phyloP scores from a whole-genome alignment of 2,329 filamentous ascomycete genomes.

The Xylaria digitata region DNA sequence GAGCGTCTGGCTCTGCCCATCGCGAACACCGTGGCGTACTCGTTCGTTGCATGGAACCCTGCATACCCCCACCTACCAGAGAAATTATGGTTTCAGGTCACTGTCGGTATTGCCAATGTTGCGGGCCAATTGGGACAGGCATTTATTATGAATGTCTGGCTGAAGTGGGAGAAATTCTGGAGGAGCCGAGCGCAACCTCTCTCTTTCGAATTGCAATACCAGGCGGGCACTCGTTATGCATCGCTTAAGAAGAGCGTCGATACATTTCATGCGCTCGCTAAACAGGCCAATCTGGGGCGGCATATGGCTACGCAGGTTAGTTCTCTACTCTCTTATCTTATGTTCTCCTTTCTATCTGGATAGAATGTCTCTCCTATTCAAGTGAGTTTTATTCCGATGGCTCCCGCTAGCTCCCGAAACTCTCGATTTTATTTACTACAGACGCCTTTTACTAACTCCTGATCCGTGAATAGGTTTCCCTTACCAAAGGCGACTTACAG shows the following conservation, averaged over 20 bases:
- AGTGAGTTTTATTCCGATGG: no score
- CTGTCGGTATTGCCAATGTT: conserved; percentile 28
- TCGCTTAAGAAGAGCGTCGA: conserved; percentile 26
- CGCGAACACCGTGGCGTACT: conserved; percentile 29
- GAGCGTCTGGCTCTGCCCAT: conserved; percentile 27
- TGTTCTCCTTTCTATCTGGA: no score
- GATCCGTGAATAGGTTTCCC: background rate
- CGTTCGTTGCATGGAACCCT: conserved; percentile 30
- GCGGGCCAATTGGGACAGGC: conserved; percentile 27
- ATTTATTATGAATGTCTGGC: conserved; percentile 30
- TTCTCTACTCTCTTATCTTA: no score
- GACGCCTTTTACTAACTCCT: no score
- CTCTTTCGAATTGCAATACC: conserved; percentile 21
- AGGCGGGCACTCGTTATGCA: conserved; percentile 23
- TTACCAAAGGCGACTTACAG: conserved; percentile 28
- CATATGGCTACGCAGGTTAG: conserved; percentile 24
- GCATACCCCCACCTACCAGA: conserved; percentile 23
- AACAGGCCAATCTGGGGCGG: conserved; percentile 23
- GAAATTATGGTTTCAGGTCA: conserved; percentile 32
- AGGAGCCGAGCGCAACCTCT: conserved; percentile 10
- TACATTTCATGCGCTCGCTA: conserved; percentile 24
- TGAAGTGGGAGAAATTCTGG: conserved; percentile 26
- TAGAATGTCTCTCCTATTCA: no score
- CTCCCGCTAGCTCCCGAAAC: no score
- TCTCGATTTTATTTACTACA: no score